These are phyloP conservation scores for Eucalyptus cladocalyx DNA, from an alignment of 345 rosid genomes.

Conservation along the genomic window DNA sequence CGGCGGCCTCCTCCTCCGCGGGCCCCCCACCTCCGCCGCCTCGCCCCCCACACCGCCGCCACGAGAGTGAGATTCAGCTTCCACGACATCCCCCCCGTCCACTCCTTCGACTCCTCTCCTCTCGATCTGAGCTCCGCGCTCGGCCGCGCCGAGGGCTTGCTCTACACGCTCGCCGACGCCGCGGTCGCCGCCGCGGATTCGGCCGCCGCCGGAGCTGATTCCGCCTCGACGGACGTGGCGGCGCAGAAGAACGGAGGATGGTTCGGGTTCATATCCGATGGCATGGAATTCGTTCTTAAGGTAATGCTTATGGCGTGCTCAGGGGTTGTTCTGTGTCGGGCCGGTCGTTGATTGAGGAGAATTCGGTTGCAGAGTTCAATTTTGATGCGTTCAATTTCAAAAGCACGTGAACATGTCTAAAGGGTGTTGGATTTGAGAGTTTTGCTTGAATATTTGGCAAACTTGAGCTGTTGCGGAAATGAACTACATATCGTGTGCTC, in stretches of 20 bases:
- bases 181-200: conserved; percentile 49
- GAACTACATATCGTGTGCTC: background rate
- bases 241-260: conserved; percentile 80
- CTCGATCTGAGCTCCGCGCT: conserved; percentile 31
- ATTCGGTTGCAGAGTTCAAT: background rate
- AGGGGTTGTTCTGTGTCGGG: background rate
- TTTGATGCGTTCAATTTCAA: background rate
- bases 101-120: conserved; percentile 26
- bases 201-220: conserved; percentile 16
- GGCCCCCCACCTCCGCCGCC: conserved; percentile 28
- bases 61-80: conserved; percentile 57
- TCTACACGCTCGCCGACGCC: conserved; percentile 82
- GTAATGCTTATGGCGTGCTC: conserved; percentile 4
- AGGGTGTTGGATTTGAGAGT: background rate
- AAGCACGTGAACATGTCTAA: background rate
- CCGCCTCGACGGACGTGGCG: conserved; percentile 32
- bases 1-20: conserved; percentile 5
- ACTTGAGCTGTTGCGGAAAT: background rate
- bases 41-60: conserved; percentile 4
- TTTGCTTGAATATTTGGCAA: background rate
- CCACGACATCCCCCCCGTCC: conserved; percentile 62
- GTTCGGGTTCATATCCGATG: conserved; percentile 86
- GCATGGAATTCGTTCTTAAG: conserved; percentile 88
- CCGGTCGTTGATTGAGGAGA: background rate
- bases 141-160: conserved; percentile 54